Base-by-base conservation (phyloP, 805 yeast genomes). In the Naumovozyma castellii region DNA sequence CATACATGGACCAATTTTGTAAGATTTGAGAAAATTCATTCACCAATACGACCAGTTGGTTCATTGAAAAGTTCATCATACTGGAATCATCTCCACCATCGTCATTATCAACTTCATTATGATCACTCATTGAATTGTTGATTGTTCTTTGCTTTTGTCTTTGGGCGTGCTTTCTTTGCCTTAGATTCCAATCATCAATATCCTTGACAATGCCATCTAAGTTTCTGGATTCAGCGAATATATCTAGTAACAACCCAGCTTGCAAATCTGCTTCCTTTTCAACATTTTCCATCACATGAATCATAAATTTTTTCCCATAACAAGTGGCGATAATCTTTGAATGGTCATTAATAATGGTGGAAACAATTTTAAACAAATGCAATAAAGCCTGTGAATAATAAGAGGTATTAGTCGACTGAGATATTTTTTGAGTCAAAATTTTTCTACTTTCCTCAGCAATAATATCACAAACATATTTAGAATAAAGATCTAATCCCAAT, bases 261-360 rank as follows among this genome's bases (percentile, higher is more conserved):
- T 92, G 98, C n/a, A 88, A 69, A 55, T 92, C 98, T 22, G 92
- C 80, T 55, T 92, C 98, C 37, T 74, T 67, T 61, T 90, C 95
- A 25, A 92, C 80, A 37, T 75, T 74, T 15, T 73, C 75, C 49
- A 88, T 70, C 8, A 90, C 87, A 27, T 71, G 70, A 2, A 71
- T 63, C 68, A 88, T 78, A 13, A 79, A 78, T 8, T 63, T 46
- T 3, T 48, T 44, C 15, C 90, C 94, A 54, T 92, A 92, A 54
- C 79, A 81, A 36, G 69, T 70, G 32, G 71, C 73, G 19, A 92
- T 86, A 31, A 92, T 72, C 9, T 79, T 80, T 0, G 92, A 76
- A 57, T 92, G 97, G 53, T 87, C 96, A 34, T 79, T 78, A 17
- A 92, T 72, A 61, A 92, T 86, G 36, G 76, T 73, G 1, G 96